Evolutionary conservation across 108 stramenopile genomes (phyloP), one percentile per base, ranked within the genome.

Genomic region (Pseudonitzschia delicatissima): DNA sequence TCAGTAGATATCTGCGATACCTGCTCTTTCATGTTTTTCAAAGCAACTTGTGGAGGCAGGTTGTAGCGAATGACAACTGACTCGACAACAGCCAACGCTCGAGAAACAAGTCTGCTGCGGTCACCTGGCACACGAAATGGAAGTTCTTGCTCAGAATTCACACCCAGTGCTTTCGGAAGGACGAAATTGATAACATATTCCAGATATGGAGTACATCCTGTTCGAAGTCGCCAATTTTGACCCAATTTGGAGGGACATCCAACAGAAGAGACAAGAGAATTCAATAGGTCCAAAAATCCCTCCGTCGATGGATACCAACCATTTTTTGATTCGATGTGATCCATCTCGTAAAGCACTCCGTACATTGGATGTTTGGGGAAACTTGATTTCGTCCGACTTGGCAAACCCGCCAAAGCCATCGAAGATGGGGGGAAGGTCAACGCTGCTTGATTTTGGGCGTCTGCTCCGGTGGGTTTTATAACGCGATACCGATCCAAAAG

Each of bases 271-370:
- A 94, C 53, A n/a, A 94, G 80, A 20, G 88, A 72, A 12, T 80
- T 67, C 49, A 94, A 47, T 23, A 94, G 61, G 57, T 78, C 73
- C 45, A 94, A 66, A 69, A 91, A 84, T 27, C 93, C 93, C 48
- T 88, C 87, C 1, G 93, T 91, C 29, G 90, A 81, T 17, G 81
- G 81, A 58, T 91, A 94, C 45, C 64, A 68, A 34, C 93, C 92
- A 18, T 64, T 63, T 28, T 66, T 67, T 11, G 85, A 52, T 63
- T 94, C 93, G 9, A 94, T 74, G 42, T 90, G 85, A 64, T 94
- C 93, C 67, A 94, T 69, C 47, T 88, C 87, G 57, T 81, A 90
- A 31, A 91, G 53, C 50, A 94, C 69, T 20, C 88, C 84, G 60
- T 86, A 90, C 17, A 69, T 77, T 5, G 76, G 35, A 40, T 78